Base-by-base conservation (phyloP, 495 filamentous ascomycete species). In the Endocarpon pusillum region DNA sequence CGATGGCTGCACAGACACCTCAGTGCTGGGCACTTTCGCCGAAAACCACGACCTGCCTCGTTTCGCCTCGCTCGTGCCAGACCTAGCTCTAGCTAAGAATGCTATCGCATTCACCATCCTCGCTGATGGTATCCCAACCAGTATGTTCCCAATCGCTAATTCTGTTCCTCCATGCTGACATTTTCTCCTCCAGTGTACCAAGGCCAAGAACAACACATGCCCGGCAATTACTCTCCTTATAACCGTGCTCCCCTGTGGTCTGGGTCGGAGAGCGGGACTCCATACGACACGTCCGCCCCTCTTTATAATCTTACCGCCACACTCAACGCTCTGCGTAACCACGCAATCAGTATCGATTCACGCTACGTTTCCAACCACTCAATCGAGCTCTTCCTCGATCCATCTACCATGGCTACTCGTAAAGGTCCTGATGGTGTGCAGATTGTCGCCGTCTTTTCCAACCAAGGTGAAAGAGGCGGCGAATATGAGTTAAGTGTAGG, bases 171-270 rank as follows among this genome's bases (percentile, higher is more conserved):
- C n/a, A n/a, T n/a, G n/a, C n/a, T n/a, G n/a, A n/a, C n/a, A n/a
- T n/a, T n/a, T n/a, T n/a, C n/a, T n/a, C n/a, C n/a, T n/a, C n/a
- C n/a, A n/a, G 35, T 53, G 31, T 74, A 73, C 42, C 48, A 57
- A 19, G 78, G 78, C 11, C 72, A 80, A 47, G 78, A 81, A 46
- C 76, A 83, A 38, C 64, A 67, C 19, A 77, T 68, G 44, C 43
- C 51, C 15, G 75, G 77, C 30, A 58, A 55, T 7, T 54, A 42
- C 34, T 67, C 70, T 25, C 76, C 75, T 0, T 48, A 57, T 36
- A 75, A 81, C 47, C 69, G 78, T 22, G 78, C 81, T 43, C 73
- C 75, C 17, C 49, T 79, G 21, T 84, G 78, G 78, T 50, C 63
- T n/a, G n/a, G n/a, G n/a, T n/a, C n/a, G n/a, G n/a, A n/a, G n/a